phyloP scores from a whole-genome alignment of 441 rosid genomes.

The Viola pubescens region DNA sequence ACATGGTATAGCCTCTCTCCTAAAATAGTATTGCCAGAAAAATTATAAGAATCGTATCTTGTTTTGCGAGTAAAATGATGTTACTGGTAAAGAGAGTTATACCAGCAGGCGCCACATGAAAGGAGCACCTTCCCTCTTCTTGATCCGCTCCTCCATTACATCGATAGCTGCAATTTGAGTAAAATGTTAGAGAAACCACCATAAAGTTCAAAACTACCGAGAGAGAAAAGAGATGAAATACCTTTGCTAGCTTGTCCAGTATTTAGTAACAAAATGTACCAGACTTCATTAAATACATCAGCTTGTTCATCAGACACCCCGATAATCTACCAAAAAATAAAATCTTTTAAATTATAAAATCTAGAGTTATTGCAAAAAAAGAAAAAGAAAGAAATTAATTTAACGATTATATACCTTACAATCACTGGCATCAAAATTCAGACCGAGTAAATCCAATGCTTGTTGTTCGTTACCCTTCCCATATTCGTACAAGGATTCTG shows the following conservation, averaged over 20 bases:
- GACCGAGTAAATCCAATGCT: conserved; percentile 54
- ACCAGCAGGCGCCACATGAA: conserved; percentile 82
- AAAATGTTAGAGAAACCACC: conserved; percentile 12
- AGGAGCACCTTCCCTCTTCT: conserved; percentile 57
- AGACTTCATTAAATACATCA: conserved; percentile 80
- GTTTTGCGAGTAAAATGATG: background rate
- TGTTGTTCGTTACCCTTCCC: conserved; percentile 41
- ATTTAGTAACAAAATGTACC: conserved; percentile 56
- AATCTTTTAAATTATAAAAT: background rate
- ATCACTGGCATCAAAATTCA: conserved; percentile 49
- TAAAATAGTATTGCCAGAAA: conserved; percentile 17
- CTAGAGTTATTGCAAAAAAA: background rate
- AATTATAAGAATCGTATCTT: background rate
- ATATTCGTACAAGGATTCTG: conserved; percentile 57
- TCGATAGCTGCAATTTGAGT: conserved; percentile 37
- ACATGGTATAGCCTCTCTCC: conserved; percentile 53
- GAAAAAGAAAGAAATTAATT: no score
- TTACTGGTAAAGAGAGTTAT: conserved; percentile 5
- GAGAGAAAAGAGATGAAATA: conserved; percentile 17
- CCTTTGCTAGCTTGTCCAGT: conserved; percentile 53
- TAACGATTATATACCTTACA: conserved; percentile 43
- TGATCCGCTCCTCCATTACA: conserved; percentile 44
- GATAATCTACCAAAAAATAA: conserved; percentile 32
- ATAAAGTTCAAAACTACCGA: background rate
- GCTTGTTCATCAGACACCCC: conserved; percentile 87